Evolutionary conservation across 495 filamentous ascomycete genomes (phyloP).

Genomic region (Umbilicaria muhlenbergii): DNA sequence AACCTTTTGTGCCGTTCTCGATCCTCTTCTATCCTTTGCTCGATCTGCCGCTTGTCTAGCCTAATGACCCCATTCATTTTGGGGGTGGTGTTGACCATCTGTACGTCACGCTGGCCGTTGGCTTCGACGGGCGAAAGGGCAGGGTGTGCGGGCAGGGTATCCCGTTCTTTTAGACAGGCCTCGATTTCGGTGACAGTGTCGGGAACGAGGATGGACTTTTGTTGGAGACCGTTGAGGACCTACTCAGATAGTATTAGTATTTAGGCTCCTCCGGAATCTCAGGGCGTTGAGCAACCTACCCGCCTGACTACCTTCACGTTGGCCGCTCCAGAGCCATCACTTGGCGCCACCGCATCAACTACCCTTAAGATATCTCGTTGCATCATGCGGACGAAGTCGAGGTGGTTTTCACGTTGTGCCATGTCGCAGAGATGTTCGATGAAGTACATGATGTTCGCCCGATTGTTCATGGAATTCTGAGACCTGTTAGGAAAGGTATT

Average conservation of each 20-base stretch:
- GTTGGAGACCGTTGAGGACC: slow-evolving; percentile 54
- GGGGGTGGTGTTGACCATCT: slow-evolving; percentile 17
- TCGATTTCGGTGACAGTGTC: slow-evolving; percentile 65
- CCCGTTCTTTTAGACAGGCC: slow-evolving; percentile 60
- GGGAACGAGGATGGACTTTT: slow-evolving; percentile 47
- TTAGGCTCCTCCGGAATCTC: background rate
- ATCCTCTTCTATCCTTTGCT: slow-evolving; percentile 94
- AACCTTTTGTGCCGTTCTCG: slow-evolving; percentile 84
- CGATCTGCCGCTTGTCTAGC: slow-evolving; percentile 73
- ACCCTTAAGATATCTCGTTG: slow-evolving; percentile 80
- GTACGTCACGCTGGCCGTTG: slow-evolving; percentile 11
- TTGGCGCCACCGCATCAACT: slow-evolving; percentile 75
- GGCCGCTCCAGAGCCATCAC: slow-evolving; percentile 77
- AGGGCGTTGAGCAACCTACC: slow-evolving; percentile 21
- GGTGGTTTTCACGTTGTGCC: slow-evolving; percentile 55
- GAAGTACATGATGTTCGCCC: slow-evolving; percentile 99
- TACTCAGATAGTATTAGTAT: slow-evolving; percentile 6
- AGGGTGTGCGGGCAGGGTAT: slow-evolving; percentile 20
- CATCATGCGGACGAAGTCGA: slow-evolving; percentile 80
- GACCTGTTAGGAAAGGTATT: background rate
- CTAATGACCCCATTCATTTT: slow-evolving; percentile 25
- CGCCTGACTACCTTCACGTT: slow-evolving; percentile 86
- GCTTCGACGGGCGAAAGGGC: slow-evolving; percentile 13
- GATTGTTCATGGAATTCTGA: slow-evolving; percentile 84
- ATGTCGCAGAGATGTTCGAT: slow-evolving; percentile 88